Conservation (phyloP, 2,329 filamentous ascomycete genomes). For the Verticillium nubilum region DNA sequence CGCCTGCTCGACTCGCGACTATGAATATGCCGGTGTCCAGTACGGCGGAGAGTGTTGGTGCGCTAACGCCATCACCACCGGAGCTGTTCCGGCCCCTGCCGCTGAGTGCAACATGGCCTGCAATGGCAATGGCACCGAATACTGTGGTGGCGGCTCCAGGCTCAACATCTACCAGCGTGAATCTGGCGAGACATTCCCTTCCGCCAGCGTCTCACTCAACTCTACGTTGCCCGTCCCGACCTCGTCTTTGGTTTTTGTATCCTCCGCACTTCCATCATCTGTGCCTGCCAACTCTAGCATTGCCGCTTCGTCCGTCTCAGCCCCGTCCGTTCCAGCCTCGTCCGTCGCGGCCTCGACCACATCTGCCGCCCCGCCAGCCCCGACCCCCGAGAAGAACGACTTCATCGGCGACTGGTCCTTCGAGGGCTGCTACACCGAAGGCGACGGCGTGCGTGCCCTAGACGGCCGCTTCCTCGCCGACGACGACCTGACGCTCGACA, state of each 20-base stretch:
- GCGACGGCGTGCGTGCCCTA: slow-evolving; percentile 23
- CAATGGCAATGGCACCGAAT: slow-evolving; percentile 28
- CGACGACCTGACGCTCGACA: slow-evolving; percentile 29
- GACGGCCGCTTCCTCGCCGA: slow-evolving; percentile 19
- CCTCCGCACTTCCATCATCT: not conserved
- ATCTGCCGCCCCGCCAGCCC: slow-evolving; percentile 2
- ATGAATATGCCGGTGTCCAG: slow-evolving; percentile 27
- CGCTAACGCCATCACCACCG: slow-evolving; percentile 20
- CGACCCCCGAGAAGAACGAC: slow-evolving; percentile 17
- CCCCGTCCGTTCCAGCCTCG: slow-evolving; percentile 25
- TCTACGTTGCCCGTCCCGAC: not conserved
- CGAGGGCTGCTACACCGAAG: slow-evolving; percentile 32
- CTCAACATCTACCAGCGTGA: slow-evolving; percentile 27
- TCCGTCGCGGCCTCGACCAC: slow-evolving; percentile 15
- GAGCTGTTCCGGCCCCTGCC: slow-evolving; percentile 20
- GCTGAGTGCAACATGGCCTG: slow-evolving; percentile 29
- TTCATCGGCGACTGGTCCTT: slow-evolving; percentile 22
- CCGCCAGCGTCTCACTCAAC: slow-evolving; percentile 5
- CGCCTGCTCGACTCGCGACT: slow-evolving; percentile 21
- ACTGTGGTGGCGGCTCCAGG: slow-evolving; percentile 26
- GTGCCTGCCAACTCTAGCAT: not conserved
- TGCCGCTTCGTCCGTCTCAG: slow-evolving; percentile 17
- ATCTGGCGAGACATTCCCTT: not conserved
- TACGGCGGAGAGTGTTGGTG: slow-evolving; percentile 37
- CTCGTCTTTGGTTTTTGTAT: not conserved